Conservation (phyloP, 2,329 filamentous ascomycete species). For the Stachybotrys echinatus region DNA sequence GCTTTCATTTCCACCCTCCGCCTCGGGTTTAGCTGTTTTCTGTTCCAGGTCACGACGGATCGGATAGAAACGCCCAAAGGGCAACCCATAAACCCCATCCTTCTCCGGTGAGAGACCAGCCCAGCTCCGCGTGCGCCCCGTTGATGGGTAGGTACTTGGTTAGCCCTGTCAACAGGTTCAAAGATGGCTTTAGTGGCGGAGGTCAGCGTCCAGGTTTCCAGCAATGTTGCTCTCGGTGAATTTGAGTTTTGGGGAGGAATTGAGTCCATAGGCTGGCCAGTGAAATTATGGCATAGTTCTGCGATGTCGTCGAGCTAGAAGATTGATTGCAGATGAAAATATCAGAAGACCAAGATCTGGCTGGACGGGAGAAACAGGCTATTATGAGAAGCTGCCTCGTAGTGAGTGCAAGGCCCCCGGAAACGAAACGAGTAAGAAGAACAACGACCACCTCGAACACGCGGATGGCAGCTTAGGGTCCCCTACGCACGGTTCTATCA, state of each 20-base stretch:
- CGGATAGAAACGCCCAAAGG: conserved; percentile 20
- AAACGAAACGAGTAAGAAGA: no score
- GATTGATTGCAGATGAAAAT: no score
- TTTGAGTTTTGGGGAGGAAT: background rate
- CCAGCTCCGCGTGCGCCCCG: conserved; percentile 41
- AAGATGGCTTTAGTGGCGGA: conserved; percentile 14
- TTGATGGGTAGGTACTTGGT: conserved; percentile 18
- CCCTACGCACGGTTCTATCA: no score
- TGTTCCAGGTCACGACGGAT: conserved; percentile 18
- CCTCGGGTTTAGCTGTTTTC: conserved; percentile 14
- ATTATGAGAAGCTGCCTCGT: no score
- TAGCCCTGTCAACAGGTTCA: conserved; percentile 7
- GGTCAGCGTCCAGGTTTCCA: conserved; percentile 27
- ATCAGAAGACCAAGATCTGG: no score
- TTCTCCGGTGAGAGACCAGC: conserved; percentile 34
- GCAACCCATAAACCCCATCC: conserved; percentile 11
- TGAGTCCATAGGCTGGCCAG: background rate
- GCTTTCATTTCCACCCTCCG: conserved; percentile 24
- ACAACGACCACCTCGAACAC: no score
- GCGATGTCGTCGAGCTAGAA: no score
- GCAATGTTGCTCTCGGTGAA: background rate
- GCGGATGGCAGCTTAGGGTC: no score
- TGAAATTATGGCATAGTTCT: no score
- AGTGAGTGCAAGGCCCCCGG: no score
- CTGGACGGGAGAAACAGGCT: no score